phyloP scores from a whole-genome alignment of 2,329 filamentous ascomycete genomes.

The Venturia effusa region DNA sequence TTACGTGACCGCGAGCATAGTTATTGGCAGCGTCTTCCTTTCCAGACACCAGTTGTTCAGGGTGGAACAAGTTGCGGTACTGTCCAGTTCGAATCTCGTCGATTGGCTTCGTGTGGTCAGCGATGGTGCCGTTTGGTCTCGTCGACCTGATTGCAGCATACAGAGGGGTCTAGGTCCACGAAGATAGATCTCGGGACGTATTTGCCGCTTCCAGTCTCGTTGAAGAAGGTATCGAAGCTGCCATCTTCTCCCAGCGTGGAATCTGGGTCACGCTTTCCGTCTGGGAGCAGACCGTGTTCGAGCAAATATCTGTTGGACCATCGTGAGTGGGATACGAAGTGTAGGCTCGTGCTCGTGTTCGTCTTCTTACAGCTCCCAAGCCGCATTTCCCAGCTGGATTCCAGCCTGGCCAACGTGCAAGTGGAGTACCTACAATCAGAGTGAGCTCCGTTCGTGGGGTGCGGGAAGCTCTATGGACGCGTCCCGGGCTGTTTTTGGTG shows the following conservation, averaged over 20 bases:
- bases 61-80: constrained; percentile 62
- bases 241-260: constrained; percentile 50
- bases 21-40: constrained; percentile 72
- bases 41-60: constrained; percentile 60
- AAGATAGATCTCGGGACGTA: constrained; percentile 63
- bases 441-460: not conserved
- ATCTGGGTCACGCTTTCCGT: constrained; percentile 54
- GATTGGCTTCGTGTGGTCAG: constrained; percentile 38
- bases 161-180: constrained; percentile 60
- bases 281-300: constrained; percentile 57
- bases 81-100: constrained; percentile 60
- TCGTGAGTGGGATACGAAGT: constrained; percentile 10
- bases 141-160: constrained; percentile 22
- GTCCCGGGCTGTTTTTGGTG: not conserved
- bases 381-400: constrained; percentile 63
- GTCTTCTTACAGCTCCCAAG: constrained; percentile 33
- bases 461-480: not conserved
- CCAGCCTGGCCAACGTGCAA: constrained; percentile 62
- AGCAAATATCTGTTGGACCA: constrained; percentile 51
- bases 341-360: constrained; percentile 10
- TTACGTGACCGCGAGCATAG: constrained; percentile 65
- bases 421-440: constrained; percentile 27
- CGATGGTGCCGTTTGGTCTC: not conserved
- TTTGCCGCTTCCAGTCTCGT: constrained; percentile 60
- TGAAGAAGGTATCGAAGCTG: constrained; percentile 65